Base-by-base conservation (phyloP, 1,139 yeast genomes). In the Candida anutae region DNA sequence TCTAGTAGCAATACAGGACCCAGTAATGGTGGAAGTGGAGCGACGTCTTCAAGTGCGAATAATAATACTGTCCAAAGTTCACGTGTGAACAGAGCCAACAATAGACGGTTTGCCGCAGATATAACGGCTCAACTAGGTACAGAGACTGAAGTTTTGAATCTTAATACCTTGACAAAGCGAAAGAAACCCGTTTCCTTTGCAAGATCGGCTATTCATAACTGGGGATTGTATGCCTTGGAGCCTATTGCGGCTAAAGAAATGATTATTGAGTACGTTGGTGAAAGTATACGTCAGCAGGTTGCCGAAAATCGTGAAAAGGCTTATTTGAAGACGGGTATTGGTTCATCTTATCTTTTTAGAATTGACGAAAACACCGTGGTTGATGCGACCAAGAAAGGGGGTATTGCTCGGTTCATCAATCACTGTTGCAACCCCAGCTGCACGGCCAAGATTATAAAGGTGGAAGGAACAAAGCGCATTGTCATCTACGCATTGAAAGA, bases 221-320 rank as follows among this genome's bases (percentile, higher is more conserved):
- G 98, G 98, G 99, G 99, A 0, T 58, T 90, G 27, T 90, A 87
- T 55, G 98, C 98, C 0, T 62, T 84, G 47, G 97, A 90, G 46
- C 94, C 94, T 1, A 90, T 90, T 46, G 83, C 87, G 10, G 93
- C 94, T 1, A 82, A 80, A 41, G 98, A 90, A 54, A 90, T 90
- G 96, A 88, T 90, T 45, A 90, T 93, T 36, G 99, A 93, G 53
- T 90, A 90, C 46, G 97, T 90, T n/a, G 99, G 99, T 19, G 98
- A 90, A 45, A 72, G 94, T 34, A 78, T 93, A 20, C 67, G 98
- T 35, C 96, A 88, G 46, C 95, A 87, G 33, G 90, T 88, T 21
- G 95, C 97, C 1, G 98, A 93, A 45, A 75, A 84, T 44, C 69
- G 98, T 28, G 99, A 93, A 49, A 77, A 78, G 50, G 71, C 82